These are phyloP conservation scores for Hippophae gyantsensis DNA, from an alignment of 306 rosid genomes.

Conservation along the genomic window DNA sequence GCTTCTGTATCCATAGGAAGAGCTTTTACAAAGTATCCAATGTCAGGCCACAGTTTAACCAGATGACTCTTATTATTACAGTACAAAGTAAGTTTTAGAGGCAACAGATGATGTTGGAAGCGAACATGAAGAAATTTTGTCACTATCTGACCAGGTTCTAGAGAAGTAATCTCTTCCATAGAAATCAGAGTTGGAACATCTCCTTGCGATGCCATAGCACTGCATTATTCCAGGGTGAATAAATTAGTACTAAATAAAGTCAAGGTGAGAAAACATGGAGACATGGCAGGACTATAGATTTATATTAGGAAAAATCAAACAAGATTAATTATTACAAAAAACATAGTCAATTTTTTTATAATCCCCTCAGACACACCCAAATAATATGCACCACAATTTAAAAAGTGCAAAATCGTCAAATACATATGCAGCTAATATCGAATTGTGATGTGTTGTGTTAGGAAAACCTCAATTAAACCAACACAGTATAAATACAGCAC, in stretches of 20 bases:
- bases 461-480: no score
- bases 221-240: conserved; percentile 29
- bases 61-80: conserved; percentile 60
- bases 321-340: no score
- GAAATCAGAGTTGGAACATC: conserved; percentile 42
- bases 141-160: conserved; percentile 64
- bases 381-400: no score
- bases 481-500: no score
- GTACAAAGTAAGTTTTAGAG: conserved; percentile 65
- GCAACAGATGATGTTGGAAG: conserved; percentile 91
- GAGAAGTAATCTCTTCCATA: conserved; percentile 59
- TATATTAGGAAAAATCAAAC: no score
- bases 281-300: no score
- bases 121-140: conserved; percentile 56
- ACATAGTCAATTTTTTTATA: no score
- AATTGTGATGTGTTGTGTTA: no score
- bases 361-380: no score
- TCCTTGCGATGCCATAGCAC: conserved; percentile 34
- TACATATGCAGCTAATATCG: no score
- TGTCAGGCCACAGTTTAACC: conserved; percentile 78
- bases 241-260: conserved; percentile 16
- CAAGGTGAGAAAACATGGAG: neutral
- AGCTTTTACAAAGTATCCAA: conserved; percentile 80
- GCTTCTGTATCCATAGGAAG: conserved; percentile 50
- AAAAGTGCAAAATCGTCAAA: no score